Base-by-base conservation (phyloP, 148 eudicot genomes). In the Talinum fruticosum region DNA sequence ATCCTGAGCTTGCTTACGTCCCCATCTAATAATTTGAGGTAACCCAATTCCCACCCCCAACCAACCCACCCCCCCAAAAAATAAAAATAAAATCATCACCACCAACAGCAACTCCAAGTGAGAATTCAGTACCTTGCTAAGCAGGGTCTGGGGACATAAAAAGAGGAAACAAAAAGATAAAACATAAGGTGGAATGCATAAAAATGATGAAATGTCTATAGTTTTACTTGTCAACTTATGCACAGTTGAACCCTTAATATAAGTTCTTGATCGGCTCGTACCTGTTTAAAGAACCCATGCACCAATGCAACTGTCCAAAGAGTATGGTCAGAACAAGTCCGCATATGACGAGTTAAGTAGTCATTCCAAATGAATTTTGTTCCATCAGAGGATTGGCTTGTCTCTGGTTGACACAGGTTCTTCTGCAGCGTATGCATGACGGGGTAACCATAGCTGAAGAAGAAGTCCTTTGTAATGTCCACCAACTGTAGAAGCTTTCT, bases 211-310 rank as follows among this genome's bases (percentile, higher is more conserved):
- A 53, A 53, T 23, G 16, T 53, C 0, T 53, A 18, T 19, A 18
- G 59, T 59, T 24, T 59, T 59, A 10, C 5, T 59, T 24, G 26
- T 6, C 23, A 16, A 18, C 6, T 21, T 69, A 8, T 26, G 26
- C 18, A n/a, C 7, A 23, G 6, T 2, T 26, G 45, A 37, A 33
- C 41, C 41, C 2, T 33, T 13, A 15, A 21, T 5, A 36, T 5
- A 41, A 26, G 23, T 44, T 71, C 34, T 64, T 45, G 41, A 10
- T 24, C 44, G 5, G 62, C 8, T 5, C 2, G 73, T 85, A 93
- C 99, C 99, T 96, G 99, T 71, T 93, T 89, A 74, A 96, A 96
- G 83, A 89, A 93, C 47, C 99, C 99, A 78, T 93, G 88, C 38
- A 93, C 92, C 75, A 96, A 80, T 69, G 97, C 97, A 77, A 96